Evolutionary conservation across 768 basidiomycete genomes (phyloP).

Genomic region (Trametes meyenii): DNA sequence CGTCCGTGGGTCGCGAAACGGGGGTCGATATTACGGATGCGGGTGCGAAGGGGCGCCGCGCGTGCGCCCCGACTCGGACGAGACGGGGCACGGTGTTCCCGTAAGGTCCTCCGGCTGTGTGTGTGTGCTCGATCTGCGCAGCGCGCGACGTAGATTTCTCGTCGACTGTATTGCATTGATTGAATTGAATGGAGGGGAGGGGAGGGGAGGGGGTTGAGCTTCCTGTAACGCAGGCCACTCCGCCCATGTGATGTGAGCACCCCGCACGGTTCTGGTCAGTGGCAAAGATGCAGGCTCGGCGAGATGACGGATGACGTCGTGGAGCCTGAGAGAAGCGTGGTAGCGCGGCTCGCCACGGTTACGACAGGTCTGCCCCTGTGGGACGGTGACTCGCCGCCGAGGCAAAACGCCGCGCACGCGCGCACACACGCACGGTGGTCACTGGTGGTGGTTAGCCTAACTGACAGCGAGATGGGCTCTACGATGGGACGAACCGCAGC

Average conservation of each 20-base stretch:
- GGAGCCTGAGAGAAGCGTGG: background rate
- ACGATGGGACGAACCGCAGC: too few relatives aligned
- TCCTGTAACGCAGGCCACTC: too few relatives aligned
- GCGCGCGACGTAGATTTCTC: too few relatives aligned
- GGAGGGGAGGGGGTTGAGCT: too few relatives aligned
- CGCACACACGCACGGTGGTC: background rate
- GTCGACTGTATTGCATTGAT: too few relatives aligned
- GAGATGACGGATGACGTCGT: background rate
- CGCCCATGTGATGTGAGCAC: background rate
- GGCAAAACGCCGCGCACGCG: background rate
- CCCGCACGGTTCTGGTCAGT: background rate
- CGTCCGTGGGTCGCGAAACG: background rate
- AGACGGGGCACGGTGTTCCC: background rate
- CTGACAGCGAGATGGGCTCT: background rate
- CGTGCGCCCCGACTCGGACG: background rate
- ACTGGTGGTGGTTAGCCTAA: too few relatives aligned
- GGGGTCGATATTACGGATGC: slow-evolving; percentile 8
- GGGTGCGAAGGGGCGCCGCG: too few relatives aligned
- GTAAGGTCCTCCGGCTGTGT: too few relatives aligned
- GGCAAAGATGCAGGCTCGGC: background rate
- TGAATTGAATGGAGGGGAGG: too few relatives aligned
- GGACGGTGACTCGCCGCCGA: background rate
- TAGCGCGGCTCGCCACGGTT: background rate
- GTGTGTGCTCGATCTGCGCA: too few relatives aligned
- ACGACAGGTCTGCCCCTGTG: background rate